Base-by-base conservation (phyloP, 805 yeast species). In the Diddensiella caesifluorescens region DNA sequence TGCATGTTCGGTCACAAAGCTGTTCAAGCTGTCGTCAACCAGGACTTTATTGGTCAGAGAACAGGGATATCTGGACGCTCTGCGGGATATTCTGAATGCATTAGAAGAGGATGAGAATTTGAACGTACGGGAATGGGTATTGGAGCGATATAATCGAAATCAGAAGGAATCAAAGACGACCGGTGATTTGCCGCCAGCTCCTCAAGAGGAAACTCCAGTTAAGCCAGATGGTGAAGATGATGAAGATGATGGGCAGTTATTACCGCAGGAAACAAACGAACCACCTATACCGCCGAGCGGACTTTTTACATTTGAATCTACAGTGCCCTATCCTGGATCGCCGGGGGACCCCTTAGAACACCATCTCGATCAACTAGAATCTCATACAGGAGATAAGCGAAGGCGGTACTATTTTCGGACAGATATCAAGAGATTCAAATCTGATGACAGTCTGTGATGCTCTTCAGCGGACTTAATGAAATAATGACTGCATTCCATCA, bases 1-100 rank as follows among this genome's bases (percentile, higher is more conserved):
- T 4, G 60, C 60, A 12, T 43, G 45, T 28, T 49, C 58, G 3
- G 57, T 55, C 19, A 53, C 60, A 10, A 51, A 52, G 49, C 50
- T 55, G 26, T 55, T 53, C 47, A 55, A 54, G 35, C 47, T 52
- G 26, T 39, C 53, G 15, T 46, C 48, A 10, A 51, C 54, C 15
- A 39, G 45, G 35, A 46, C 50, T n/a, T 29, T 32, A 15, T 34
- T 42, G 34, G 49, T 49, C 10, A 36, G 56, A 10, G 28, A 39
- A 7, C 48, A 50, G 39, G 57, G 57, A 16, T 54, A 54, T 35
- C 22, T 42, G n/a, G 48, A 50, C 10, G 57, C 57, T 2, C 34
- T 54, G 21, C 42, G 49, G 13, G 57, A 54, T 22, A 30, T 54
- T 6, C 31, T 52, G 22, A 29, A 27, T 2, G 49, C 47, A 7